These are phyloP conservation scores for Mycena galericulata DNA, from an alignment of 768 basidiomycete species.

Conservation along the genomic window DNA sequence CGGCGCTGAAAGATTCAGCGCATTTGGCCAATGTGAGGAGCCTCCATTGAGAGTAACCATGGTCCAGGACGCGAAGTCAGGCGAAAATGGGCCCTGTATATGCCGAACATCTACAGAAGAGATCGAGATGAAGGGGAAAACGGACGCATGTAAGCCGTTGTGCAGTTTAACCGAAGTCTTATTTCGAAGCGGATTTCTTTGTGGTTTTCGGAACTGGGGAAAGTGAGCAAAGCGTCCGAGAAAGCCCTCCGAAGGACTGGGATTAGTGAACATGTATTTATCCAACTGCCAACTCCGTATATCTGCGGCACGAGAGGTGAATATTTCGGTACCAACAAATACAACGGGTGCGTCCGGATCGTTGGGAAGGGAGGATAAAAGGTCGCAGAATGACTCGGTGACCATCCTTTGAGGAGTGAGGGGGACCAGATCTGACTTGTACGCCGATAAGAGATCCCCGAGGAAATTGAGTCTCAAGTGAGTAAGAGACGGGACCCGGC, in stretches of 20 bases:
- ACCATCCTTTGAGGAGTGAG: conserved; percentile 22
- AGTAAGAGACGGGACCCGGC: background rate
- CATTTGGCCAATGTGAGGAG: conserved; percentile 20
- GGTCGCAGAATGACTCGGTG: conserved; percentile 29
- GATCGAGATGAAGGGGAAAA: conserved; percentile 31
- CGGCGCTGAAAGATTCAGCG: conserved; percentile 17
- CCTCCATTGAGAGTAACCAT: conserved; percentile 22
- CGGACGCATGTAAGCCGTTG: conserved; percentile 21
- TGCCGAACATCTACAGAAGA: conserved; percentile 25
- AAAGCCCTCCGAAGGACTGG: background rate
- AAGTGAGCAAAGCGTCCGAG: conserved; percentile 6
- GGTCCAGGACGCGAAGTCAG: conserved; percentile 17
- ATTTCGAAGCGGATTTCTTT: conserved; percentile 2
- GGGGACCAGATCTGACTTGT: conserved; percentile 24
- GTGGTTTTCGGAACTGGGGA: background rate
- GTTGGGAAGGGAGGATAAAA: conserved; percentile 24
- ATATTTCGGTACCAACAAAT: conserved; percentile 29
- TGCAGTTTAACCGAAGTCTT: conserved; percentile 23
- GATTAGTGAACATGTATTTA: conserved; percentile 25
- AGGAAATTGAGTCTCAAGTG: conserved; percentile 24
- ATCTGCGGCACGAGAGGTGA: conserved; percentile 23
- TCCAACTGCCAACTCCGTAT: conserved; percentile 28
- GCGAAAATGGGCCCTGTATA: conserved; percentile 9
- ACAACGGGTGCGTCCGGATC: conserved; percentile 25
- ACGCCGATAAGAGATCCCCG: conserved; percentile 29